Evolutionary conservation across 495 filamentous ascomycete genomes (phyloP).

Genomic region (Hypoxylon lienhwacheense): DNA sequence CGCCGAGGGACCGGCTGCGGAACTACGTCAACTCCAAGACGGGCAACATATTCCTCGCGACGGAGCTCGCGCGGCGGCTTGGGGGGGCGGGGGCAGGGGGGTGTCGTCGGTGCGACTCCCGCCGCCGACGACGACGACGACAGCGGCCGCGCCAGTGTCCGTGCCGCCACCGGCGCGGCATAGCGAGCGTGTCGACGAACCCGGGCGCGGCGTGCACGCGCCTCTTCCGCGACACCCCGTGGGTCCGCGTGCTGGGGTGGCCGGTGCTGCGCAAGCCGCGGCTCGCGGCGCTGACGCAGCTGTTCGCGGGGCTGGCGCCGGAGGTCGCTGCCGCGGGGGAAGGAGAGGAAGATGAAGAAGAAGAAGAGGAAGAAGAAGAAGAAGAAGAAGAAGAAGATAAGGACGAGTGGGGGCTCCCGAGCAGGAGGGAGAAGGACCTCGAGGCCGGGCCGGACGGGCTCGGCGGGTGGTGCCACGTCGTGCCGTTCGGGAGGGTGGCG

Average conservation of each 20-base stretch:
- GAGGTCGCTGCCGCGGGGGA: background rate
- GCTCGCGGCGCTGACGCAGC: background rate
- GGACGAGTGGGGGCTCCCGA: no score
- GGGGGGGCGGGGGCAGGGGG: no score
- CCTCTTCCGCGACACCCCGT: background rate
- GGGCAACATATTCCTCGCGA: conserved; percentile 45
- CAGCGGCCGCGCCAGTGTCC: no score
- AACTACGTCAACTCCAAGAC: conserved; percentile 49
- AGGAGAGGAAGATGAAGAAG: no score
- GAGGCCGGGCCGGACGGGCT: no score
- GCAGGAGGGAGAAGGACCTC: no score
- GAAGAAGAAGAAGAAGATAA: no score
- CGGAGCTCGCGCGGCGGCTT: conserved; percentile 43
- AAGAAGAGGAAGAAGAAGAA: no score
- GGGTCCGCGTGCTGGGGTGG: background rate
- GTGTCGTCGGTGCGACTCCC: no score
- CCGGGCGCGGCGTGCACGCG: background rate
- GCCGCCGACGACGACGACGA: no score
- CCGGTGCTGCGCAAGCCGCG: background rate
- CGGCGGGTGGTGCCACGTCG: background rate
- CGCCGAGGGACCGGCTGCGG: conserved; percentile 27
- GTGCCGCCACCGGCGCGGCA: no score
- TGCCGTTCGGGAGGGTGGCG: background rate
- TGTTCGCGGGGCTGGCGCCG: background rate
- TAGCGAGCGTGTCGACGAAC: background rate